These are phyloP conservation scores for Diospyros lotus DNA, from an alignment of 148 eudicot species.

Conservation along the genomic window DNA sequence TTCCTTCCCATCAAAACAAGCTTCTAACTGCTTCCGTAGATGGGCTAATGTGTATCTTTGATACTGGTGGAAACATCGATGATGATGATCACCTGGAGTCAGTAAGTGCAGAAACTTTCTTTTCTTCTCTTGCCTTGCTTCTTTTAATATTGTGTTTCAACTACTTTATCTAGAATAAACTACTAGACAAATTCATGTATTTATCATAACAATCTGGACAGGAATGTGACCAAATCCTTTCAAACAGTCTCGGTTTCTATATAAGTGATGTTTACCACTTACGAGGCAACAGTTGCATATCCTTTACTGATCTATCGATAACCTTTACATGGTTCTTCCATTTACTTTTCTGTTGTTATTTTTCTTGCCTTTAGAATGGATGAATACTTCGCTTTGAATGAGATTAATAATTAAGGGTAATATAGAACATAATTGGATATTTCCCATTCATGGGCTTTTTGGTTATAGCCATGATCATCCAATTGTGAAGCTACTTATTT, in stretches of 20 bases:
- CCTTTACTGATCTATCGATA: not conserved
- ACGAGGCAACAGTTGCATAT: not conserved
- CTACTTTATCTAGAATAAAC: not conserved
- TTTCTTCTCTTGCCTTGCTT: not conserved
- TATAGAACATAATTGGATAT: no score
- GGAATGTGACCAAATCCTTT: not conserved
- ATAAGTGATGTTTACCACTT: not conserved
- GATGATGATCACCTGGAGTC: slow-evolving; percentile 90
- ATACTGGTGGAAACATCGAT: slow-evolving; percentile 69
- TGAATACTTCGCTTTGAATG: no score
- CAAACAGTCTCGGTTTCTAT: not conserved
- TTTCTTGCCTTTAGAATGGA: no score
- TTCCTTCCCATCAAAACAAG: slow-evolving; percentile 72
- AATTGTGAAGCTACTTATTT: no score
- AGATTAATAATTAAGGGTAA: no score
- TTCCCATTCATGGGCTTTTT: no score
- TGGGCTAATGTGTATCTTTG: slow-evolving; percentile 90
- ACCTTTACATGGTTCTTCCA: no score
- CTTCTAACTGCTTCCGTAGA: slow-evolving; percentile 93
- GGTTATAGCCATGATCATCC: no score
- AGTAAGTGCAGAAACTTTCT: slow-evolving; percentile 35
- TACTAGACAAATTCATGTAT: not conserved
- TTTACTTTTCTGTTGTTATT: no score
- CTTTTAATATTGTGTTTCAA: not conserved
- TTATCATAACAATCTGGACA: not conserved